Base-by-base conservation (phyloP, 1,284 basidiomycete genomes). In the Stereum hirsutum region DNA sequence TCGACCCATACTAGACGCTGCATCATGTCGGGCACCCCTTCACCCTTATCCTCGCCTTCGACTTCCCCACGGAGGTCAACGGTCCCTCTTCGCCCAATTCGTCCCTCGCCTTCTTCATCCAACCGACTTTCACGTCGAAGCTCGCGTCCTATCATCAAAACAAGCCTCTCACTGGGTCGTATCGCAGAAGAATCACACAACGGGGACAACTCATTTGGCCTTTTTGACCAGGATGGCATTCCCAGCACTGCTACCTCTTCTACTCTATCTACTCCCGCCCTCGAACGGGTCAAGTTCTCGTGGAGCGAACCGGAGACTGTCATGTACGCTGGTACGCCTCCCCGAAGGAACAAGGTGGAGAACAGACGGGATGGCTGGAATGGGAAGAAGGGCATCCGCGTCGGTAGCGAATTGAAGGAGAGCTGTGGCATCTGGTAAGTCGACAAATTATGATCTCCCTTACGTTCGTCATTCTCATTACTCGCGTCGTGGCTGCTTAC, bases 401-500 rank as follows among this genome's bases (percentile, higher is more conserved):
- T 40, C 1, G 45, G 45, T 14, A 39, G 46, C 21, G 43, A 25
- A 24, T 46, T 51, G 44, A 45, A 45, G 19, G 51, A 52, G 10
- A 37, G 42, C 37, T 52, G 51, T 38, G 51, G 51, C 11, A 52
- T 52, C 14, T 52, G 51, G 51, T 52, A 14, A 38, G 36, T 24
- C 34, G 19, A 15, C 34, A 12, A 5, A 11, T 19, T 11, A 15
- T 19, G 34, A 20, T n/a, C 34, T 12, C 20, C n/a, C 34, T 36
- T n/a, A 36, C n/a, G 20, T 36, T 14, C 17, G 49, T 42, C 17
- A 4, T 23, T 12, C 39, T 41, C 36, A 33, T 37, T 15, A 26
- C 36, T n/a, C 7, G 31, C 21, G 28, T 27, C 20, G 34, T 23
- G 21, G 14, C 27, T 35, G 33, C 38, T 38, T 30, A 34, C 42